Conservation (phyloP, 2,329 filamentous ascomycete genomes). For the Penicillium sp. region DNA sequence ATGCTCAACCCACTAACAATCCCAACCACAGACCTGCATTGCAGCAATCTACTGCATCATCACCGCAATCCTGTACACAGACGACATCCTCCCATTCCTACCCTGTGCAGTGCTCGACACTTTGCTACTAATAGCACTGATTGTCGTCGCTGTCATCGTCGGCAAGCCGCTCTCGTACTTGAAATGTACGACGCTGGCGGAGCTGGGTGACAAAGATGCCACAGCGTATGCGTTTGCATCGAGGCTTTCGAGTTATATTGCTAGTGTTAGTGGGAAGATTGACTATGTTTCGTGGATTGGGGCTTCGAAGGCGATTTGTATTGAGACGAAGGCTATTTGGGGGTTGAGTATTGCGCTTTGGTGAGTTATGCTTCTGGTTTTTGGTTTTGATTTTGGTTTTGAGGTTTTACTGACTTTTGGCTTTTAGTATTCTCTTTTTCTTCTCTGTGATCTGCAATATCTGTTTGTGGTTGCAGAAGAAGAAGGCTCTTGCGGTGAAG, state of each 20-base stretch:
- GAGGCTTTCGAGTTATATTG: constrained; percentile 52
- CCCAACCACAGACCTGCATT: constrained; percentile 63
- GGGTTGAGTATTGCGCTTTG: constrained; percentile 76
- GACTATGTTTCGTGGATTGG: constrained; percentile 57
- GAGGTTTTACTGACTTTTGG: background rate
- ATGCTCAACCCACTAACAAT: background rate
- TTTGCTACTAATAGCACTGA: constrained; percentile 70
- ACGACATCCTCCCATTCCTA: constrained; percentile 72
- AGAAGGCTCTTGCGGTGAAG: constrained; percentile 42
- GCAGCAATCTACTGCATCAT: constrained; percentile 76
- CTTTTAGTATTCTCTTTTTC: constrained; percentile 60
- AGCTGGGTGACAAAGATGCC: constrained; percentile 45
- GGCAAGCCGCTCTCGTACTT: constrained; percentile 78
- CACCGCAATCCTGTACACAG: constrained; percentile 77
- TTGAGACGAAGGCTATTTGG: constrained; percentile 84
- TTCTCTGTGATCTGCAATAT: constrained; percentile 59
- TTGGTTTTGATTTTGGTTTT: background rate
- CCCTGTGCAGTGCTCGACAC: constrained; percentile 65
- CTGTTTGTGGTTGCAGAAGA: constrained; percentile 63
- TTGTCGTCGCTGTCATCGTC: constrained; percentile 72
- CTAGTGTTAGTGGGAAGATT: constrained; percentile 50
- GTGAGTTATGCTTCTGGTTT: constrained; percentile 40
- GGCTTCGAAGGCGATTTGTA: constrained; percentile 66
- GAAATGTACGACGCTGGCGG: constrained; percentile 61
- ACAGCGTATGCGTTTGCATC: constrained; percentile 56